These are phyloP conservation scores for Myochromella boudieri DNA, from an alignment of 768 basidiomycete species.

Conservation along the genomic window DNA sequence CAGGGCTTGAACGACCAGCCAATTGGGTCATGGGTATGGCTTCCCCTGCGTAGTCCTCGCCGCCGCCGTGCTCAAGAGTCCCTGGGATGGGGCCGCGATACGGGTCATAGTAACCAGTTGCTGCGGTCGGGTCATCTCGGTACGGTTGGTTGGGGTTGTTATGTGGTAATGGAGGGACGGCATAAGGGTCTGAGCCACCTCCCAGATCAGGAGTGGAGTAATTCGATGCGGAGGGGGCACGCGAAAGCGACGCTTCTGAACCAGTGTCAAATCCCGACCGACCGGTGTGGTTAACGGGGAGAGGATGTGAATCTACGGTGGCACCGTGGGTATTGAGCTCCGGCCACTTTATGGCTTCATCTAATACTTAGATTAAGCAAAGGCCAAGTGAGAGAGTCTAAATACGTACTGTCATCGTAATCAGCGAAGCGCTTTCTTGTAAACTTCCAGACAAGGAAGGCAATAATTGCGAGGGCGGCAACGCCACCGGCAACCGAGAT, in stretches of 20 bases:
- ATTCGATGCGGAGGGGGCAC: constrained; percentile 44
- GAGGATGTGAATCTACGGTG: constrained; percentile 50
- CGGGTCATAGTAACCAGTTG: constrained; percentile 69
- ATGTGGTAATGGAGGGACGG: constrained; percentile 80
- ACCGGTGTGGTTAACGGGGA: constrained; percentile 70
- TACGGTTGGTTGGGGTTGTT: constrained; percentile 79
- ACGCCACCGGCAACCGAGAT: constrained; percentile 81
- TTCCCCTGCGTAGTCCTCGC: constrained; percentile 47
- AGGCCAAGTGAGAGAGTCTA: neutral
- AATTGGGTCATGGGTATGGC: constrained; percentile 78
- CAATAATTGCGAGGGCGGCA: constrained; percentile 66
- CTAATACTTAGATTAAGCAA: constrained; percentile 32
- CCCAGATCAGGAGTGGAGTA: constrained; percentile 52
- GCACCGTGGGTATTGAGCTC: constrained; percentile 72
- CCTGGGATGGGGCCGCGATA: constrained; percentile 76
- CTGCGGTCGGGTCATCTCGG: constrained; percentile 61
- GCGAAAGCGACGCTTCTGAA: constrained; percentile 56
- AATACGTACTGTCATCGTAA: constrained; percentile 75
- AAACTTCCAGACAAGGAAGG: constrained; percentile 85
- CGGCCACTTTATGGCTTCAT: constrained; percentile 90
- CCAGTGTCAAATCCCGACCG: constrained; percentile 72
- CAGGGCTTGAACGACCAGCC: constrained; percentile 36
- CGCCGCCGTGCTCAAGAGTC: constrained; percentile 51
- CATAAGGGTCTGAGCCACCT: constrained; percentile 64
- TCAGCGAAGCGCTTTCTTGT: constrained; percentile 74